Base-by-base conservation (phyloP, 176 grass and related monocot species). In the Triticum dicoccoides region DNA sequence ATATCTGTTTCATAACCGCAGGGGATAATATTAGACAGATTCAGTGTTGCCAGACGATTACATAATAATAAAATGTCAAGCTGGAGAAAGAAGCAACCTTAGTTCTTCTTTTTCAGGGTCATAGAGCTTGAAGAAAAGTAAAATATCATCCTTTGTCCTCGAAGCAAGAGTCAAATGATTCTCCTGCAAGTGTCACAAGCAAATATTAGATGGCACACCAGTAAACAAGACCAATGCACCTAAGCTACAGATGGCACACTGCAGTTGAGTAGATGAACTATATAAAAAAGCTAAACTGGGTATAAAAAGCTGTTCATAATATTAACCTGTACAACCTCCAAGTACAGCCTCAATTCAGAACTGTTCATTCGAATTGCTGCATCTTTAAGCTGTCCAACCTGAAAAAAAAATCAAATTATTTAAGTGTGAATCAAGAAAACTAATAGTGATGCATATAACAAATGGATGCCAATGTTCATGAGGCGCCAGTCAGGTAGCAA, bases 41-140 rank as follows among this genome's bases (percentile, higher is more conserved):
- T 59, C 17, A 77, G 47, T 56, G 4, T 56, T 77, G 24, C 58
- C 38, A 5, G 42, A 11, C 78, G 27, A 88, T 39, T 18, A 52
- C 56, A 47, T 25, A 33, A 84, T 12, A 52, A 69, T 17, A 70
- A 65, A 64, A 35, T 80, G 21, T 58, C 64, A 64, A 10, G 37
- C 5, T 13, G 65, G 35, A 72, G 52, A 84, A 42, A 65, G 45
- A 82, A 49, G 81, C 34, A 94, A 98, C 97, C 97, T 91, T 86
- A 98, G 82, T 38, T 98, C 87, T 92, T 98, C 88, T 83, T 94
- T 98, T 75, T 92, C 90, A 87, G 94, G 97, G 34, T 98, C 85
- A 65, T 94, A 98, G 66, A 96, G 88, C 90, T 98, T 98, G 83
- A 98, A 83, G 79, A 94, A 98, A 86, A 98, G 89, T 17, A 98